Base-by-base conservation (phyloP, 2,329 filamentous ascomycete species). In the Triangularia setosa region DNA sequence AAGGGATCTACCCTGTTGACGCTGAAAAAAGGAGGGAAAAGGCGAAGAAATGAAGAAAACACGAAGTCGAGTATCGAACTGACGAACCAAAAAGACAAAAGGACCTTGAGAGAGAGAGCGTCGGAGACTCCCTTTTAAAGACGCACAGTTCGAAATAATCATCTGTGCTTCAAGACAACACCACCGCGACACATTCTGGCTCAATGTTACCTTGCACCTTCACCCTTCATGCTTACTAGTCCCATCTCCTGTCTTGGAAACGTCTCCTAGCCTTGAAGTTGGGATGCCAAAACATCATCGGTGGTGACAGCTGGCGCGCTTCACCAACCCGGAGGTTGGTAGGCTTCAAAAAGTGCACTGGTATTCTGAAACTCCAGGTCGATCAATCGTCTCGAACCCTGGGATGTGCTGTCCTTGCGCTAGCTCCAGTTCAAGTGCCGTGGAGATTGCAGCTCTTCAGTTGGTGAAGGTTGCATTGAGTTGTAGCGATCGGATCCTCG, bases 1-100 rank as follows among this genome's bases (percentile, higher is more conserved):
- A 21, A 27, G 25, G 52, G 57, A 53, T 57, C 63, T 35, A 65
- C 60, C 23, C 63, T 30, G 60, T 44, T 55, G 55, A 60, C 21
- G 56, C 14, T 23, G 27, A 11, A 58, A 56, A 57, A 60, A 60
- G 48, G 56, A 53, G 21, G 55, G 28, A 24, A 59, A 59, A 14
- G 27, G 23, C 9, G 23, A 27, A 44, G 25, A 53, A 60, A 52
- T 9, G 12, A 58, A 35, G 25, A 23, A 60, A 30, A 21, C 21
- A 33, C 40, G 35, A 59, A 24, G 57, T 40, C 23, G 35, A 59
- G 23, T 40, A 55, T 55, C 52, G 25, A 28, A 55, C 21, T 28
- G 25, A 55, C 23, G 8, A n/a, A 55, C 9, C 52, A n/a, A 55
- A 55, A 27, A 27, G 23, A 9, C 3, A 55, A 28, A 55, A 55